Evolutionary conservation across 768 basidiomycete species (phyloP), one percentile per base, ranked within the genome.

Genomic region (Lactarius deliciosus): DNA sequence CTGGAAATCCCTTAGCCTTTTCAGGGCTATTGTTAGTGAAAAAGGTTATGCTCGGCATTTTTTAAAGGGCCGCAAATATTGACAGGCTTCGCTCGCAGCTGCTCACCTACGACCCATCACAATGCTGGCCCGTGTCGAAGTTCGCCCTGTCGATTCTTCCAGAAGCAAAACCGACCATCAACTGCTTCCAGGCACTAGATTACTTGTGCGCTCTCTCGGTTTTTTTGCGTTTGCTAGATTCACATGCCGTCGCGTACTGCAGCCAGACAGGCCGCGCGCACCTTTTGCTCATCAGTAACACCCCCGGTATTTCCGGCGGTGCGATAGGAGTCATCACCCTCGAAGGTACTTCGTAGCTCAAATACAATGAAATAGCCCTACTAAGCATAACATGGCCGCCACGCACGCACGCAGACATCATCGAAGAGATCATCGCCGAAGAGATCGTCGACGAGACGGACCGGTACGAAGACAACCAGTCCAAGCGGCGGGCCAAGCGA

Each of bases 381-480:
- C 25, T 25, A 47, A 47, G 10, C 9, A 13, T 13, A 13, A 53
- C 5, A 32, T 7, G 32, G 32, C 7, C 30, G 30, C 30, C 32
- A 32, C 32, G 20, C 34, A 38, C 43, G 15, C 10, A 30, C 43
- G 38, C 61, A 89, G 91, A 92, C 73, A 85, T 92, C 69, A 91
- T 92, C 65, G 91, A 92, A 83, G 95, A 96, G 82, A 97, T 98
- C 68, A 92, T 98, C 22, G 89, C 91, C 0, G 94, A 97, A 77
- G 96, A 97, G 75, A 96, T 97, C 62, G 90, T 96, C 36, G 95
- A 96, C 72, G 95, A 97, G 77, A 96, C 94, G 2, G 95, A 97
- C 77, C 83, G 87, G 32, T 96, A 90, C 71, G 87, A 92, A 70
- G 92, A 94, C 71, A 97, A 96, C 73, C 87, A 87, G 57, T 88